phyloP scores from a whole-genome alignment of 2,329 filamentous ascomycete genomes.

The Monilinia polystroma region DNA sequence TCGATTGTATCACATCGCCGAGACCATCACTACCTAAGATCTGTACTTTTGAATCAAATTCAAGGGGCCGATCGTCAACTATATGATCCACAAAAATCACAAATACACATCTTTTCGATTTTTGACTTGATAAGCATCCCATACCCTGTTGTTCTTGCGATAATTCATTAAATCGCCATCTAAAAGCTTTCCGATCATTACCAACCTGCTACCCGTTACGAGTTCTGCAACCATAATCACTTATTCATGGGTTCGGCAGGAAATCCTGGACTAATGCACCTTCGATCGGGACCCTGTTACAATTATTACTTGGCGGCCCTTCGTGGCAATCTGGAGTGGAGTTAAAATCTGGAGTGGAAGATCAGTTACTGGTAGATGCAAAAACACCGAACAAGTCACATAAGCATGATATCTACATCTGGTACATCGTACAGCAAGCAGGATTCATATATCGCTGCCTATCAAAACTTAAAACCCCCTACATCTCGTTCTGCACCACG shows the following conservation, averaged over 20 bases:
- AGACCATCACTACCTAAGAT: conserved; percentile 12
- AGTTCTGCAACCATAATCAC: background rate
- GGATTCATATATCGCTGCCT: conserved; percentile 6
- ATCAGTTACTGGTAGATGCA: conserved; percentile 11
- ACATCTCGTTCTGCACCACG: conserved; percentile 18
- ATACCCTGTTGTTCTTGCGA: background rate
- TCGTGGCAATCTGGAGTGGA: conserved; percentile 19
- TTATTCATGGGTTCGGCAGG: background rate
- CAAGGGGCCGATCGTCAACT: background rate
- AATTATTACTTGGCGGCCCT: conserved; percentile 19
- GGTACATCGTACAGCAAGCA: conserved; percentile 10
- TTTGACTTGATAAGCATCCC: no score
- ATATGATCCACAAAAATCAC: conserved; percentile 1
- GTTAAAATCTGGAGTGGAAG: conserved; percentile 1
- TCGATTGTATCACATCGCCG: conserved; percentile 11
- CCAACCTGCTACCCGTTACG: conserved; percentile 3
- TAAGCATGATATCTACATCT: conserved; percentile 19
- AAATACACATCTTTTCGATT: no score
- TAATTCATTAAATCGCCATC: conserved; percentile 6
- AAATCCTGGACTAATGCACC: conserved; percentile 10
- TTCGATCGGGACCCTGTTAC: conserved; percentile 18
- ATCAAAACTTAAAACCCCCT: conserved; percentile 2
- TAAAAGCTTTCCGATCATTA: conserved; percentile 5
- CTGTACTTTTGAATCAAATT: conserved; percentile 4
- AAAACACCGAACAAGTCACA: conserved; percentile 11